phyloP scores from a whole-genome alignment of 164 flowering plant species.

The Saururus chinensis region DNA sequence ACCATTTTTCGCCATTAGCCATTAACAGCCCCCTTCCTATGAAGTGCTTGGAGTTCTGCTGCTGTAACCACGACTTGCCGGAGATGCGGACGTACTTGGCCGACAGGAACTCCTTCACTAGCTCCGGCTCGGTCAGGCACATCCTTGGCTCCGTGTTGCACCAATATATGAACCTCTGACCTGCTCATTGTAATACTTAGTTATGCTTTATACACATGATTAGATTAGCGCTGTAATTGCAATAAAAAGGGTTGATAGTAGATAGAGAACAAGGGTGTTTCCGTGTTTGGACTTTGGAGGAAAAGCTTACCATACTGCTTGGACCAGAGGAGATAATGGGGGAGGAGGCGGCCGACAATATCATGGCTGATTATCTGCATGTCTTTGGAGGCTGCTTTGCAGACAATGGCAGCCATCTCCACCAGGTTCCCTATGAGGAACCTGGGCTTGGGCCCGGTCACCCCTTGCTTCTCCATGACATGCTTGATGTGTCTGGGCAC shows the following conservation, averaged over 20 bases:
- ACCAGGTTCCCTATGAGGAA: conserved; percentile 63
- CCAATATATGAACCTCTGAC: conserved; percentile 83
- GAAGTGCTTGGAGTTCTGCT: conserved; percentile 66
- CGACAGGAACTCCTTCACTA: conserved; percentile 62
- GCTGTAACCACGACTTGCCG: conserved; percentile 85
- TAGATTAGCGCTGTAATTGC: neutral
- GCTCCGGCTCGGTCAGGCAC: conserved; percentile 62
- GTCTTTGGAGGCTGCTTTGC: conserved; percentile 43
- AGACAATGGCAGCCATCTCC: conserved; percentile 53
- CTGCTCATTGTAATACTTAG: conserved; percentile 16
- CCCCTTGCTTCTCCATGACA: conserved; percentile 85
- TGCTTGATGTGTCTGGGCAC: conserved; percentile 73
- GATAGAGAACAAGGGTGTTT: neutral
- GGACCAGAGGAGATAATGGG: conserved; percentile 81
- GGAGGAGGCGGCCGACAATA: conserved; percentile 69
- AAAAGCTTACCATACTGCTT: conserved; percentile 43
- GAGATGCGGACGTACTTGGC: conserved; percentile 48
- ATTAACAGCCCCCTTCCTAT: conserved; percentile 76
- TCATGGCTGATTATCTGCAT: conserved; percentile 57
- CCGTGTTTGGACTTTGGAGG: neutral
- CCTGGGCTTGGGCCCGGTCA: conserved; percentile 78
- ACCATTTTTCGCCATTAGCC: conserved; percentile 91
- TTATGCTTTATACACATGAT: neutral
- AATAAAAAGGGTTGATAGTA: no score
- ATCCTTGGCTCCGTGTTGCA: conserved; percentile 80